Base-by-base conservation (phyloP, 768 basidiomycete genomes). In the Rhodotorula toruloides region DNA sequence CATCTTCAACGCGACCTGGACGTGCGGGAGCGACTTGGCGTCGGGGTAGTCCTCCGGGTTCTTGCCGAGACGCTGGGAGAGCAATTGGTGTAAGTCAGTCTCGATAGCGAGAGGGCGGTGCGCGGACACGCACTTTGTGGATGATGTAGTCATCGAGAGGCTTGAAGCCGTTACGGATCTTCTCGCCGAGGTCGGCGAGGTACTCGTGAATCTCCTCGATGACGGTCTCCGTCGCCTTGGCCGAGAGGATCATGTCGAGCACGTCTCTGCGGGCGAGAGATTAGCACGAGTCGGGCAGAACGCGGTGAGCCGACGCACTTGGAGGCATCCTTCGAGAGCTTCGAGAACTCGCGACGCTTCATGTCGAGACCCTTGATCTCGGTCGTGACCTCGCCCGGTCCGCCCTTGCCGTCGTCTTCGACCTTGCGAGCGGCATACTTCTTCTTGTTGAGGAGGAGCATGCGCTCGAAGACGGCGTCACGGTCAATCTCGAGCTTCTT, bases 341-440 rank as follows among this genome's bases (percentile, higher is more conserved):
- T 83, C 68, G 88, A 93, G 77, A 91, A 99, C 77, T 99, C 96
- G 81, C 96, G 82, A 50, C 96, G 86, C 78, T 98, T 98, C 96
- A 99, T 98, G 79, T 99, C 96, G 31, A 99, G 80, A 78, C 96
- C 96, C 75, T 99, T 99, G 77, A 99, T 81, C 75, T 99, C 96
- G 3, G 84, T 89, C 21, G 84, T 85, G 0, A 89, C 87, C 14
- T 61, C 65, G 8, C 66, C 66, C 11, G 66, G 66, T 4, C 60
- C 55, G 40, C 72, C 73, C 62, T 84, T 82, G 0, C 83, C 82
- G 34, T 86, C 86, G 69, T 91, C 90, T 73, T 92, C 90, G 47
- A 97, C 85, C 79, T 96, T 97, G 77, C 97, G 81, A 0, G 96
- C 96, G 0, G 96, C 96, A 72, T 99, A 99, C 79, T 99, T 98